These are phyloP conservation scores for Obba rivulosa DNA, from an alignment of 768 basidiomycete species.

Conservation along the genomic window DNA sequence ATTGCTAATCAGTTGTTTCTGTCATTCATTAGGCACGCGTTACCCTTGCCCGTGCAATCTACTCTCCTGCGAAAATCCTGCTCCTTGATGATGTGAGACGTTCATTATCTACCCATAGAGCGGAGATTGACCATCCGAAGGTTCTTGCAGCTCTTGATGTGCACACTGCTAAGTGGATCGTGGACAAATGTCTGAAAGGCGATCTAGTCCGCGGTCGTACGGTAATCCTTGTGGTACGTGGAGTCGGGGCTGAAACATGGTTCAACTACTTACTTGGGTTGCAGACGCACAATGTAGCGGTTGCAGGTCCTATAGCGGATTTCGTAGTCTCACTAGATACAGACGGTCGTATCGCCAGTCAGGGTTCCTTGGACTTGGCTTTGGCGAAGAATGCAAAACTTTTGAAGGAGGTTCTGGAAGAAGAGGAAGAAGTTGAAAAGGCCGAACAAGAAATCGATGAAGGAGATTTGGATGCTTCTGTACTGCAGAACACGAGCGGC, in stretches of 20 bases:
- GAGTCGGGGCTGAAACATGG: background rate
- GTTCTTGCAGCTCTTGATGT: conserved; percentile 39
- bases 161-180: conserved; percentile 49
- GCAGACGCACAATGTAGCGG: conserved; percentile 45
- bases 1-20: background rate
- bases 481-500: conserved; percentile 61
- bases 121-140: conserved; percentile 41
- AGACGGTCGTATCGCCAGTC: conserved; percentile 45
- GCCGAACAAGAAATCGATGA: conserved; percentile 7
- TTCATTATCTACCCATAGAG: background rate
- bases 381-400: conserved; percentile 36
- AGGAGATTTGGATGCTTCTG: conserved; percentile 54
- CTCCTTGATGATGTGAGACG: conserved; percentile 64
- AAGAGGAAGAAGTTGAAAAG: no score
- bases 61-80: conserved; percentile 53
- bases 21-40: conserved; percentile 33
- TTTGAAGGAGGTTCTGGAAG: conserved; percentile 18
- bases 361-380: conserved; percentile 42
- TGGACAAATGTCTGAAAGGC: conserved; percentile 39
- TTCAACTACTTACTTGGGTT: background rate
- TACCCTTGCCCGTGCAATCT: conserved; percentile 55
- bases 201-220: conserved; percentile 40
- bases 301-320: conserved; percentile 47
- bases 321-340: conserved; percentile 41
- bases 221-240: conserved; percentile 39